Percentiles rank a stretch among this genome's conserved stretches.
phyloP scores from a whole-genome alignment of 352 stramenopile species.

The Ophiocytium majus region DNA sequence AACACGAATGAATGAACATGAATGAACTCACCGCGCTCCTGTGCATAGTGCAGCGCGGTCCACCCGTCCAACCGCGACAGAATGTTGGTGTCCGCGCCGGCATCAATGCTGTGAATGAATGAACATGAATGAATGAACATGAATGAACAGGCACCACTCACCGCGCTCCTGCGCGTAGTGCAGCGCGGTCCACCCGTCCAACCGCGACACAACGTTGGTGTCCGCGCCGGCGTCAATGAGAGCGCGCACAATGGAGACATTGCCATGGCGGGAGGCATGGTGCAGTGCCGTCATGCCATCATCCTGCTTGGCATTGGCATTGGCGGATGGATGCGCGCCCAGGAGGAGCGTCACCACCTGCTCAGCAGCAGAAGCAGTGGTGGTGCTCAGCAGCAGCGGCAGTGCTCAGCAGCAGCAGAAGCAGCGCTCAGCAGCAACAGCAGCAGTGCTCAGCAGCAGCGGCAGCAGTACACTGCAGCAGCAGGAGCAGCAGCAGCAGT shows the following conservation, averaged over 20 bases:
- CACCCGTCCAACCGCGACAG: neutral
- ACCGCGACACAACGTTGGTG: neutral
- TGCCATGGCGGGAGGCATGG: neutral
- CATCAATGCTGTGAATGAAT: no score
- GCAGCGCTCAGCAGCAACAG: no score
- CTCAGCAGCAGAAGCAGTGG: no score
- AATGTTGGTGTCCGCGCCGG: neutral
- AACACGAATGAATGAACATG: no score
- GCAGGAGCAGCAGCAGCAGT: no score
- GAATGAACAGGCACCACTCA: neutral
- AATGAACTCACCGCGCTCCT: conserved; percentile 11
- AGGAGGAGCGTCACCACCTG: conserved; percentile 5
- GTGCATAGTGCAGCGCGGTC: conserved; percentile 17
- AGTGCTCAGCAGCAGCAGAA: no score
- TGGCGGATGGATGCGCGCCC: neutral
- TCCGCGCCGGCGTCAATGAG: neutral
- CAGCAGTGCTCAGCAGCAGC: no score
- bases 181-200: conserved; percentile 7
- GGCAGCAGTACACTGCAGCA: no score
- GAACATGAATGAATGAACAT: no score
- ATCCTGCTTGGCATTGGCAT: neutral
- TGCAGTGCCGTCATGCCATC: conserved; percentile 20
- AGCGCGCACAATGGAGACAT: neutral
- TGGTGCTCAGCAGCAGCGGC: no score
- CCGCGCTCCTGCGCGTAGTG: conserved; percentile 19